Conservation (phyloP, 768 basidiomycete species). For the Coprinopsis strossmayeri region DNA sequence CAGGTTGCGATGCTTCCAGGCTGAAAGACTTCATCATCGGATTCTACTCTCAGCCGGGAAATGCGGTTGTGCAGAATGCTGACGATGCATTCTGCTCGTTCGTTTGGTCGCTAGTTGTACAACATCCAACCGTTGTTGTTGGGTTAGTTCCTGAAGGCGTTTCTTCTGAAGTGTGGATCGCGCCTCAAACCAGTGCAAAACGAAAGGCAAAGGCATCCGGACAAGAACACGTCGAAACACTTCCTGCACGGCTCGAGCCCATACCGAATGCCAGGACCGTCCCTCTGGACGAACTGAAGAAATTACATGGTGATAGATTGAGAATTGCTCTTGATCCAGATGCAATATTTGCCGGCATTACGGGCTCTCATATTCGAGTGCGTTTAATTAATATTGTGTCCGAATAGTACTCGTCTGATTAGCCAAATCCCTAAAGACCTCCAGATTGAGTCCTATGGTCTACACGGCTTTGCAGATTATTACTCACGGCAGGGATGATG, state of each 20-base stretch:
- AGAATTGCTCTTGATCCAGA: conserved; percentile 73
- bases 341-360: conserved; percentile 71
- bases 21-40: conserved; percentile 62
- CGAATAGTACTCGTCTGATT: conserved; percentile 6
- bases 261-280: conserved; percentile 50
- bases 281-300: conserved; percentile 49
- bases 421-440: conserved; percentile 46
- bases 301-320: conserved; percentile 53
- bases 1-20: conserved; percentile 73
- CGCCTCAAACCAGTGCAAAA: conserved; percentile 65
- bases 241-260: conserved; percentile 40
- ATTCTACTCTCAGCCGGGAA: conserved; percentile 48
- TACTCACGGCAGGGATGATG: conserved; percentile 71
- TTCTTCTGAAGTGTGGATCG: conserved; percentile 67
- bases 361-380: conserved; percentile 81
- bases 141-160: conserved; percentile 58
- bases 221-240: conserved; percentile 36
- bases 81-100: conserved; percentile 77
- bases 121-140: conserved; percentile 70
- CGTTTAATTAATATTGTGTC: conserved; percentile 18
- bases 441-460: conserved; percentile 79
- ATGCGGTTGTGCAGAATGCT: conserved; percentile 43
- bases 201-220: conserved; percentile 58
- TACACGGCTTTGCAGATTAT: conserved; percentile 81
- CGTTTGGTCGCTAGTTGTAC: conserved; percentile 75